Evolutionary conservation across 257 asterid species (phyloP).

Genomic region (Haberlea rhodopensis): DNA sequence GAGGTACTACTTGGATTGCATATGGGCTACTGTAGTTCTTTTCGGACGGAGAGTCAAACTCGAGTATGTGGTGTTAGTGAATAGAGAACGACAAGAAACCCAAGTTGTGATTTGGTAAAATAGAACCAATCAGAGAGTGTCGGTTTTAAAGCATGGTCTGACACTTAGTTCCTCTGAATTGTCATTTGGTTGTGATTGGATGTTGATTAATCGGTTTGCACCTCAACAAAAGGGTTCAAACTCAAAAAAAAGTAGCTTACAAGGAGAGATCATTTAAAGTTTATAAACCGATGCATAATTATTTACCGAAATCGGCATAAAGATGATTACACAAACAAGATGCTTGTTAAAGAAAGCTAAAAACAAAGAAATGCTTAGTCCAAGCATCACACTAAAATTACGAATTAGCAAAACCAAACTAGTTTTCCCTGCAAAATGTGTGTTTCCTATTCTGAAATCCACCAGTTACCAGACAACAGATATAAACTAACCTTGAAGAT

Average conservation of each 20-base stretch:
- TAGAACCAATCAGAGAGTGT: neutral
- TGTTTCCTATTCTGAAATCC: neutral
- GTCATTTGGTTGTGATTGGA: neutral
- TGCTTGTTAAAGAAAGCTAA: neutral
- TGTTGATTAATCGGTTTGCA: neutral
- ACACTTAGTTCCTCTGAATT: no score
- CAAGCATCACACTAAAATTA: neutral
- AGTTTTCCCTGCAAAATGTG: neutral
- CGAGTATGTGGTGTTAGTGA: neutral
- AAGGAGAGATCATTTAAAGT: neutral
- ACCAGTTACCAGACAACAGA: slow-evolving; percentile 2
- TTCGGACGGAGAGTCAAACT: neutral
- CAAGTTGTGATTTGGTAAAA: neutral
- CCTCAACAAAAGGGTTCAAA: neutral
- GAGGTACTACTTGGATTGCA: neutral
- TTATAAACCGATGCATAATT: neutral
- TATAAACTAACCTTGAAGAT: slow-evolving; percentile 2
- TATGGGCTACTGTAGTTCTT: neutral
- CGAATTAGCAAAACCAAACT: neutral
- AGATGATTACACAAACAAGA: neutral
- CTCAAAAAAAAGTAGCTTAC: no score
- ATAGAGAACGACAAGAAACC: neutral
- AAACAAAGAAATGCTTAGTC: neutral
- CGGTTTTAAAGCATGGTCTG: neutral
- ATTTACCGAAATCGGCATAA: neutral